phyloP scores from a whole-genome alignment of 2,329 filamentous ascomycete species.

The Arthroderma uncinatum region DNA sequence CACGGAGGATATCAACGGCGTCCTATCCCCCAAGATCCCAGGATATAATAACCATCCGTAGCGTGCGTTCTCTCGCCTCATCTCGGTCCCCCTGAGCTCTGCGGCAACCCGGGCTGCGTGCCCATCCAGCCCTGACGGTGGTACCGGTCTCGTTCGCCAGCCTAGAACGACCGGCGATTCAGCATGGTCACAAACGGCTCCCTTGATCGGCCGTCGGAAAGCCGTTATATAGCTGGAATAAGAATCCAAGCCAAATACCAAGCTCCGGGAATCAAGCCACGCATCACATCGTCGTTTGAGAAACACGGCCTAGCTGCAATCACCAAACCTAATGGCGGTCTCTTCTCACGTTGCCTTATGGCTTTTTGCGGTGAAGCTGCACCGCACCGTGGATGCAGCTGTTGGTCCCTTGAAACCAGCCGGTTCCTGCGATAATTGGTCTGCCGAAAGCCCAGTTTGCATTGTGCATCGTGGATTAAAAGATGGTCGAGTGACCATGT shows the following conservation, averaged over 20 bases:
- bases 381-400: not conserved
- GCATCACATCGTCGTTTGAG: not conserved
- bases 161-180: not conserved
- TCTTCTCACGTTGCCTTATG: not conserved
- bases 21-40: not conserved
- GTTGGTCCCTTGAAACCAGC: not conserved
- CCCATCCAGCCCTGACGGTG: not conserved
- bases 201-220: not conserved
- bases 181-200: not conserved
- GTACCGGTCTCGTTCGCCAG: not conserved
- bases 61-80: too few species aligned
- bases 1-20: not conserved
- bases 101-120: not conserved
- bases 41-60: too few species aligned
- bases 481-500: conserved; percentile 2
- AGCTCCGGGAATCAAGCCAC: not conserved
- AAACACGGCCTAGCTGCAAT: not conserved
- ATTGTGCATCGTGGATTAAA: not conserved
- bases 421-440: not conserved
- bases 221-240: not conserved
- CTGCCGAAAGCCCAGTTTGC: not conserved
- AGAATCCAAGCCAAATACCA: not conserved
- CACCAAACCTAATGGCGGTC: not conserved
- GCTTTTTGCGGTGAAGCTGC: not conserved
- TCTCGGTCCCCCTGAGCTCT: not conserved